Percentiles rank a stretch among this genome's conserved stretches.
Evolutionary conservation across 768 basidiomycete genomes (phyloP).

Genomic region (Boletus tomentosulus): DNA sequence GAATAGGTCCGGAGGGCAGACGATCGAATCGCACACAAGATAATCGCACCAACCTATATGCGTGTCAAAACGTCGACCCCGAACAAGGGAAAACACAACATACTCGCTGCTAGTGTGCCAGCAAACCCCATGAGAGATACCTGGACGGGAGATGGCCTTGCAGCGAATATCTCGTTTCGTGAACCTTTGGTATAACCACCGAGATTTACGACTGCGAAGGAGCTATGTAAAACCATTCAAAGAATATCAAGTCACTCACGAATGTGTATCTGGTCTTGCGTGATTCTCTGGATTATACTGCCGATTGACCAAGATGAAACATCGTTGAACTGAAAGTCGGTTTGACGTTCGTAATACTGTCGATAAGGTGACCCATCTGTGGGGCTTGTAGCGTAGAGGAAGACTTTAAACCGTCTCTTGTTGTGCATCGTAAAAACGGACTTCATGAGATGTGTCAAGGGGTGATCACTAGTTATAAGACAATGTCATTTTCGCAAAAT

Average conservation of each 20-base stretch:
- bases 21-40: constrained; percentile 41
- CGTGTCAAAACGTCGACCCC: not conserved
- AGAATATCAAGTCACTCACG: constrained; percentile 26
- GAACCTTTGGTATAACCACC: constrained; percentile 52
- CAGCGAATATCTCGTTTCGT: constrained; percentile 49
- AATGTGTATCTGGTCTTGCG: constrained; percentile 43
- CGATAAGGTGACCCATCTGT: constrained; percentile 44
- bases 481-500: not conserved
- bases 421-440: constrained; percentile 46
- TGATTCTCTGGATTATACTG: constrained; percentile 37
- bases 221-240: not conserved
- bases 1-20: constrained; percentile 40
- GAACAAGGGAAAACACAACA: constrained; percentile 2
- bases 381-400: constrained; percentile 47
- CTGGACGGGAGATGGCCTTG: constrained; percentile 45
- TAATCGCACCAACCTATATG: constrained; percentile 45
- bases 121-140: constrained; percentile 50
- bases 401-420: constrained; percentile 36
- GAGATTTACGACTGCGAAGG: constrained; percentile 38
- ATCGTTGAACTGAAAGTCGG: constrained; percentile 37
- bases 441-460: constrained; percentile 50
- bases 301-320: constrained; percentile 37
- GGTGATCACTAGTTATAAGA: constrained; percentile 39
- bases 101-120: constrained; percentile 41
- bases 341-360: constrained; percentile 38